Evolutionary conservation across 305 asterid species (phyloP).

Genomic region (Ajuga reptans): DNA sequence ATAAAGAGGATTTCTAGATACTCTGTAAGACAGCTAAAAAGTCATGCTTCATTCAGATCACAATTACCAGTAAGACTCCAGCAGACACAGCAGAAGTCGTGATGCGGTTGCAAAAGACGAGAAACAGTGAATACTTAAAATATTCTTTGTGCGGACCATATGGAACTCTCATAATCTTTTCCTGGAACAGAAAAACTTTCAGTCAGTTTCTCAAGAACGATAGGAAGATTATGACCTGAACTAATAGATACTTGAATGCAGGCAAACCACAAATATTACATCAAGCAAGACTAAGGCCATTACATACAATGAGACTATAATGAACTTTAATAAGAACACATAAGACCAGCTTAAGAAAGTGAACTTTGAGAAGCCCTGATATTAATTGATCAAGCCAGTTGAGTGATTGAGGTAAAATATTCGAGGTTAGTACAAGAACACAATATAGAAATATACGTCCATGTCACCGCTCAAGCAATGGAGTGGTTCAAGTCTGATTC

Average conservation of each 20-base stretch:
- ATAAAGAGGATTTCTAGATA: slow-evolving; percentile 1
- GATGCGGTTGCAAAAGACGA: slow-evolving; percentile 97
- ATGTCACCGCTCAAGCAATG: background rate
- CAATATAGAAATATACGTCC: background rate
- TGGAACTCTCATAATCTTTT: slow-evolving; percentile 95
- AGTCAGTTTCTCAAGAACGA: slow-evolving; percentile 6
- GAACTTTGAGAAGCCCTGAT: background rate
- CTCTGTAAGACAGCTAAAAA: slow-evolving; percentile 9
- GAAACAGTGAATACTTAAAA: slow-evolving; percentile 78
- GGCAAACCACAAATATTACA: background rate
- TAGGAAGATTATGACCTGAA: slow-evolving; percentile 8
- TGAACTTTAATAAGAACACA: background rate
- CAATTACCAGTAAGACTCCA: slow-evolving; percentile 65
- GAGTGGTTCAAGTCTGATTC: background rate
- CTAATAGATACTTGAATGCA: background rate
- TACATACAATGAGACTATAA: background rate
- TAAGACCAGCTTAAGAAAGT: background rate
- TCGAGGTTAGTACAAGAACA: background rate
- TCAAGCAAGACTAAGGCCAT: background rate
- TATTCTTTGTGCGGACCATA: slow-evolving; percentile 79
- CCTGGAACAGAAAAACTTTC: slow-evolving; percentile 52
- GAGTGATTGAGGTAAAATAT: background rate
- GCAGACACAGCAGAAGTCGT: slow-evolving; percentile 93
- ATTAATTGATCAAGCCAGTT: background rate
- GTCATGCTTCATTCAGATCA: slow-evolving; percentile 15